These are phyloP conservation scores for Sugiyamaella xylanicola DNA, from an alignment of 1,139 yeast genomes.

Conservation along the genomic window DNA sequence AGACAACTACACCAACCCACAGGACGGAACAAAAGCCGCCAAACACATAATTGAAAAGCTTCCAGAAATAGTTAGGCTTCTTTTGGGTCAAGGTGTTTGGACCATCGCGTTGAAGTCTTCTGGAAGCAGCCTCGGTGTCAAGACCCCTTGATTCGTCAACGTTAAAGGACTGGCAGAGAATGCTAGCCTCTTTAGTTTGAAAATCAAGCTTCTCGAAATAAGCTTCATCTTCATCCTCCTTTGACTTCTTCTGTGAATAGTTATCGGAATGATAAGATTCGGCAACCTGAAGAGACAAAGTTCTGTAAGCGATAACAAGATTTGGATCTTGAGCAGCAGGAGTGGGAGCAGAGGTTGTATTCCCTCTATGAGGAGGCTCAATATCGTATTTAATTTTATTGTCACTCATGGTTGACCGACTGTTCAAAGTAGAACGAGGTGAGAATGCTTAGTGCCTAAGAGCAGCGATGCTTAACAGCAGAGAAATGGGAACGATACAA, in stretches of 20 bases:
- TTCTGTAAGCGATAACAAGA: conserved; percentile 35
- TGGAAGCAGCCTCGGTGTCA: conserved; percentile 38
- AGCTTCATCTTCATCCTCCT: conserved; percentile 18
- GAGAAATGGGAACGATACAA: neutral
- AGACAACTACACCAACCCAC: conserved; percentile 51
- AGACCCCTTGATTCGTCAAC: conserved; percentile 38
- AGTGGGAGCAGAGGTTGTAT: neutral
- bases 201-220: conserved; percentile 28
- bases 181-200: conserved; percentile 22
- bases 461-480: neutral
- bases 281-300: conserved; percentile 26
- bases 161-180: conserved; percentile 25
- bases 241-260: neutral
- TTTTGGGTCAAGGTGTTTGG: conserved; percentile 48
- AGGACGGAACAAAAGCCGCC: conserved; percentile 56
- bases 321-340: conserved; percentile 11
- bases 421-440: neutral
- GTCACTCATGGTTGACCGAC: conserved; percentile 3
- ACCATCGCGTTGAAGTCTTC: conserved; percentile 41
- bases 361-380: neutral
- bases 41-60: conserved; percentile 48
- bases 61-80: conserved; percentile 39
- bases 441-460: neutral
- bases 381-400: conserved; percentile 6
- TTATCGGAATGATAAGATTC: conserved; percentile 21